Conservation (phyloP, 2,329 filamentous ascomycete species). For the Colletotrichum costaricense region DNA sequence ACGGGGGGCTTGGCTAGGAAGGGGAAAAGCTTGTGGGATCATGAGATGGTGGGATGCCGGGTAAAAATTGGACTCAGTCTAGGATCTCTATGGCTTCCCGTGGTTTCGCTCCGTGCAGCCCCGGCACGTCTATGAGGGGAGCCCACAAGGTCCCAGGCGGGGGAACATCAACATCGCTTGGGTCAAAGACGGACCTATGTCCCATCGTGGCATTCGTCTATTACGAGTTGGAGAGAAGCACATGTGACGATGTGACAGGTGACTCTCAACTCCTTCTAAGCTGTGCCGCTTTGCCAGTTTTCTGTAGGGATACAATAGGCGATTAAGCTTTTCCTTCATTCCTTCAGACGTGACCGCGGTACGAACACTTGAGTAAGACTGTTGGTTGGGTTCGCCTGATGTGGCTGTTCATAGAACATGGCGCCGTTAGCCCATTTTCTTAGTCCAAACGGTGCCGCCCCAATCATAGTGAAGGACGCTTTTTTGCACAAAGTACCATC, state of each 20-base stretch:
- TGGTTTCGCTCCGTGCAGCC: slow-evolving; percentile 14
- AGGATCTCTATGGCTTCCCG: neutral
- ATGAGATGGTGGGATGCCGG: neutral
- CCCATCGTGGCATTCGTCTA: neutral
- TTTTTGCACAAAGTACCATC: neutral
- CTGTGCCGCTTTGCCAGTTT: neutral
- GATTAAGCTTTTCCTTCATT: neutral
- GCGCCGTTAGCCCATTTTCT: slow-evolving; percentile 4
- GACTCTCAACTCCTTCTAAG: no score
- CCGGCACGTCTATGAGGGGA: neutral
- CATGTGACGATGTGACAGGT: slow-evolving; percentile 11
- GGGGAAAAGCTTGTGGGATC: neutral
- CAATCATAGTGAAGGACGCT: slow-evolving; percentile 9
- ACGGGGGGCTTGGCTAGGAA: neutral
- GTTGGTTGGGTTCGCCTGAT: neutral
- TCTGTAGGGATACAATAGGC: neutral
- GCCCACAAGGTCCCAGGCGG: neutral
- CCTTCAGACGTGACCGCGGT: neutral
- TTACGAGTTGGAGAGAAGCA: neutral
- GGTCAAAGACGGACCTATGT: slow-evolving; percentile 12
- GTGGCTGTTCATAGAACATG: neutral
- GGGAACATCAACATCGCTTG: slow-evolving; percentile 3
- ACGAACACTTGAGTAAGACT: neutral
- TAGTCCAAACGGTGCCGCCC: slow-evolving; percentile 7
- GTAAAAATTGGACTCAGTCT: neutral